Evolutionary conservation across 345 rosid genomes (phyloP).

Genomic region (Raphanus raphanistrum): DNA sequence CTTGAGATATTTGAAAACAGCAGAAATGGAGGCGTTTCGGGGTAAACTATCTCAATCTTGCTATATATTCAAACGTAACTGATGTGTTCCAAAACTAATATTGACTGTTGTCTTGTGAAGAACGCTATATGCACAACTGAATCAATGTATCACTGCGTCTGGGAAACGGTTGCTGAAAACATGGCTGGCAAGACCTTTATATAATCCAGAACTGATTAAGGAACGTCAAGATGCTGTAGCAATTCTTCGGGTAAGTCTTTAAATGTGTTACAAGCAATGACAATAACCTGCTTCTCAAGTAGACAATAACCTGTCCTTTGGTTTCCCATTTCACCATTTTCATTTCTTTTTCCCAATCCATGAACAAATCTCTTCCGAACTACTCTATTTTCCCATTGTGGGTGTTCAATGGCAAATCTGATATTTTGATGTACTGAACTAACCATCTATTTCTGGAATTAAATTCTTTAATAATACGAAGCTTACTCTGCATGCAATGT

Average conservation of each 20-base stretch:
- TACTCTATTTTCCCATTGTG: constrained; percentile 2
- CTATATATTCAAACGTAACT: constrained; percentile 15
- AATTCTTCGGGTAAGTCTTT: constrained; percentile 64
- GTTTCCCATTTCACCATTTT: constrained; percentile 22
- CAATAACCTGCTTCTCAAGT: constrained; percentile 22
- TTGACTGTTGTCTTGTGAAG: constrained; percentile 45
- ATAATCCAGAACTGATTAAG: constrained; percentile 57
- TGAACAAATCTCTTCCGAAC: constrained; percentile 4
- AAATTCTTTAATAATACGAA: constrained; percentile 4
- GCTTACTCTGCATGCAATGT: constrained; percentile 26
- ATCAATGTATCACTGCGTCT: constrained; percentile 90
- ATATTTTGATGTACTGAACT: neutral
- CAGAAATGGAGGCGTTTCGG: constrained; percentile 76
- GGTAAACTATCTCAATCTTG: constrained; percentile 49
- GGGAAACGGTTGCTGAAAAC: constrained; percentile 89
- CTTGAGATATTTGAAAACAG: constrained; percentile 97
- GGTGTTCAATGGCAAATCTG: neutral
- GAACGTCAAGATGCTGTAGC: constrained; percentile 97
- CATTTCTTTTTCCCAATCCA: neutral
- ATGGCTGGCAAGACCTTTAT: constrained; percentile 97
- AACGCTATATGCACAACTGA: constrained; percentile 80
- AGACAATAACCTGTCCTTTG: constrained; percentile 15
- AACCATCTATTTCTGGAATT: constrained; percentile 6
- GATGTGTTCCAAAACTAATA: constrained; percentile 26
- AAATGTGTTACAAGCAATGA: constrained; percentile 18